phyloP scores from a whole-genome alignment of 805 yeast genomes.

The Pichia paraexigua region DNA sequence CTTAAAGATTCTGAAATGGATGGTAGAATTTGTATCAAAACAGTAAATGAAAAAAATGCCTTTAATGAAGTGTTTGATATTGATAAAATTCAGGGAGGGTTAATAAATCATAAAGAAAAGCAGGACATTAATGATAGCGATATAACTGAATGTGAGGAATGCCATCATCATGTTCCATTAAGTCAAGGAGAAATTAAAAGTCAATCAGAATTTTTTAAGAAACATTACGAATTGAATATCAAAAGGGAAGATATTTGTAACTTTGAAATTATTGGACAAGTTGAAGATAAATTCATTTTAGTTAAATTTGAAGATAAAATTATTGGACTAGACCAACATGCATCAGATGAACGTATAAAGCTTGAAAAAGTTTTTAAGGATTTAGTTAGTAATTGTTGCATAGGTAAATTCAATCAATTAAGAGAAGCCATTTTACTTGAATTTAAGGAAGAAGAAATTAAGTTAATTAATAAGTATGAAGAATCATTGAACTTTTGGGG shows the following conservation, averaged over 20 bases:
- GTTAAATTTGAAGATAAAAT: conserved; percentile 19
- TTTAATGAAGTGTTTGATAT: background rate
- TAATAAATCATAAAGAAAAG: background rate
- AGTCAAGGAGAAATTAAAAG: conserved; percentile 1
- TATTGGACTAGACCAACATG: conserved; percentile 70
- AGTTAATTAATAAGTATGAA: conserved; percentile 25
- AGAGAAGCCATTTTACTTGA: conserved; percentile 13
- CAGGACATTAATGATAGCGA: background rate
- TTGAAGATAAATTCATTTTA: conserved; percentile 59
- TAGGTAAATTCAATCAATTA: conserved; percentile 1
- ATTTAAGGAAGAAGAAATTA: conserved; percentile 26
- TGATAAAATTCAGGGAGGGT: background rate
- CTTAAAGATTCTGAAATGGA: background rate
- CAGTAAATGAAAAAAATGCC: background rate
- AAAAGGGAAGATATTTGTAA: conserved; percentile 16
- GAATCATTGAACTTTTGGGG: conserved; percentile 38
- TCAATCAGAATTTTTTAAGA: conserved; percentile 5
- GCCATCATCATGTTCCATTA: background rate
- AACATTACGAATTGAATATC: background rate
- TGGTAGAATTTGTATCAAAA: background rate
- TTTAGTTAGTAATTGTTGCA: conserved; percentile 20
- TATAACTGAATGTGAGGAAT: background rate
- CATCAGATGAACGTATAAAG: conserved; percentile 67
- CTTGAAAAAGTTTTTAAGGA: conserved; percentile 44
- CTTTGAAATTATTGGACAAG: conserved; percentile 42